Percentiles rank a stretch among this genome's conserved stretches.
Evolutionary conservation across 1,284 basidiomycete genomes (phyloP).

Genomic region (Cronartium quercuum): DNA sequence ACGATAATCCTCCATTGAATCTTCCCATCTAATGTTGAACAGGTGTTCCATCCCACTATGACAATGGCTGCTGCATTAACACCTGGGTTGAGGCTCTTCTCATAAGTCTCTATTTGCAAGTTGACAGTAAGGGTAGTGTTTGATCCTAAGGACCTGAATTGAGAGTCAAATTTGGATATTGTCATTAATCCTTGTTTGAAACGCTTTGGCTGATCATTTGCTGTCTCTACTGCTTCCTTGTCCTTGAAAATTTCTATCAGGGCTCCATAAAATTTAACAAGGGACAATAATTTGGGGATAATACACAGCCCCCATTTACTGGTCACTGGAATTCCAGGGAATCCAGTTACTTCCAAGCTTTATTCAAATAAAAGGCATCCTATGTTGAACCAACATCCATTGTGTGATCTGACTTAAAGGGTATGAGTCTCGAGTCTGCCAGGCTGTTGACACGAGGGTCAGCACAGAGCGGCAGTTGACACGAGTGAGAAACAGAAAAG

Average conservation of each 20-base stretch:
- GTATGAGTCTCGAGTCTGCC: too few species aligned
- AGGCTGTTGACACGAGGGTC: too few species aligned
- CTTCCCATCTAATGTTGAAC: not conserved
- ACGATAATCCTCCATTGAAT: not conserved
- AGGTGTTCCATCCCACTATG: not conserved
- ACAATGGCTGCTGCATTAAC: not conserved
- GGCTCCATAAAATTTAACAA: not conserved
- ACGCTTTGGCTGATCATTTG: not conserved
- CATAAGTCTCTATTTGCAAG: not conserved
- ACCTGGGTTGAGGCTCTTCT: not conserved
- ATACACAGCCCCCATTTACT: too few species aligned
- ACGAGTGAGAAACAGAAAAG: too few species aligned
- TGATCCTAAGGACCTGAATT: not conserved
- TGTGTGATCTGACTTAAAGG: too few species aligned
- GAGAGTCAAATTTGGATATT: not conserved
- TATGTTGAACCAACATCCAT: too few species aligned
- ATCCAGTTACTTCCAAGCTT: too few species aligned
- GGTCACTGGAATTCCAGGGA: too few species aligned
- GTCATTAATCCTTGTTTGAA: not conserved
- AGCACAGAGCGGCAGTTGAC: too few species aligned
- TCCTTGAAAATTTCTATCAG: not conserved
- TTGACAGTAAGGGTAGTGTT: not conserved
- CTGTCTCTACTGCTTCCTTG: not conserved
- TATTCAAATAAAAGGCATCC: too few species aligned
- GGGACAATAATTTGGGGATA: not conserved